Conservation (phyloP, 352 stramenopile species). For the Phytophthora pini region DNA sequence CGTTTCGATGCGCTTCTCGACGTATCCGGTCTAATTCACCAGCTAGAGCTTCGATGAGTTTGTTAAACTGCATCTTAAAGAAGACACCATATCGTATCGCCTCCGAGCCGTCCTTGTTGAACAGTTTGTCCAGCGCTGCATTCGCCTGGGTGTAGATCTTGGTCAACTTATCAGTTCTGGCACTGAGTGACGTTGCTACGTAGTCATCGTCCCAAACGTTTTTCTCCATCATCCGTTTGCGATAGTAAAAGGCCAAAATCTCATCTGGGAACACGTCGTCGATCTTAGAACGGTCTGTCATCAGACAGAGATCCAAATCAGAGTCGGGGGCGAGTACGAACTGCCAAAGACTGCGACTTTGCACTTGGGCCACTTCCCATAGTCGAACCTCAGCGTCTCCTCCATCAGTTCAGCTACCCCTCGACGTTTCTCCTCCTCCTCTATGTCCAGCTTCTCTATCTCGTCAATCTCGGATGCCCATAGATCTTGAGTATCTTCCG, state of each 20-base stretch:
- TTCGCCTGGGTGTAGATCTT: no score
- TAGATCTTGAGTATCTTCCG: neutral
- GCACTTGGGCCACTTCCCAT: slow-evolving; percentile 39
- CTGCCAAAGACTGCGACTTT: slow-evolving; percentile 66
- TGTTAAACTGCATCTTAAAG: slow-evolving; percentile 33
- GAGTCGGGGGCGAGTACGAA: slow-evolving; percentile 64
- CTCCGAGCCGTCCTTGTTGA: slow-evolving; percentile 24
- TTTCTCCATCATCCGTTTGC: slow-evolving; percentile 43
- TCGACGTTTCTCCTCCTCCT: slow-evolving; percentile 42
- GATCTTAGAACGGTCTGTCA: slow-evolving; percentile 6
- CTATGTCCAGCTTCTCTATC: slow-evolving; percentile 37
- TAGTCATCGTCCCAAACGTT: slow-evolving; percentile 20
- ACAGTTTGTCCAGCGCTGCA: slow-evolving; percentile 37
- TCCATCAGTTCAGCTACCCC: slow-evolving; percentile 39
- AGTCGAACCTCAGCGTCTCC: slow-evolving; percentile 26
- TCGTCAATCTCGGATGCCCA: slow-evolving; percentile 24
- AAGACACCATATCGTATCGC: slow-evolving; percentile 5
- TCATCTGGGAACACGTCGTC: neutral
- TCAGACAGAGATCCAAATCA: slow-evolving; percentile 69
- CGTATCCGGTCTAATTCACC: slow-evolving; percentile 5
- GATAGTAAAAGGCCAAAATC: slow-evolving; percentile 39
- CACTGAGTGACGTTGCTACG: neutral
- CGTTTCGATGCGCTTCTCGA: slow-evolving; percentile 1
- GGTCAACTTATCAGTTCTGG: no score
- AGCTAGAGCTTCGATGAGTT: slow-evolving; percentile 24